Evolutionary conservation across 768 basidiomycete species (phyloP), one percentile per base, ranked within the genome.

Genomic region (Termitomyces sp.): DNA sequence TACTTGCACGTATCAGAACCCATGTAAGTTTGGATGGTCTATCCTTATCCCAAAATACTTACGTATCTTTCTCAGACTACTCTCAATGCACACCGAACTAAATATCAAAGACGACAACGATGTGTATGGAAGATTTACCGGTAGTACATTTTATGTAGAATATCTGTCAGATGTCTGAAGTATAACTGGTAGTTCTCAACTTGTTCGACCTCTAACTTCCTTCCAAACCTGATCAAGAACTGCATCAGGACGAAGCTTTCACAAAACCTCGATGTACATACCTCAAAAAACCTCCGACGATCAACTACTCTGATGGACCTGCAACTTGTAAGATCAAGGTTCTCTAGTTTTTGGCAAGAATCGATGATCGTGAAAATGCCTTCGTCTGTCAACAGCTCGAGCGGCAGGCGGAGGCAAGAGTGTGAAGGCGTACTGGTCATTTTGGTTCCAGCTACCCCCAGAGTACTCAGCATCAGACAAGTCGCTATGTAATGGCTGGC

Each of bases 261-360:
- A 47, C 5, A 12, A 38, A 31, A 27, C 10, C 1, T 37, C 11
- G 6, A 19, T 38, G 17, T 17, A 29, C 37, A 19, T 44, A 79
- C 87, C 74, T 89, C 84, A 62, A 90, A 90, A 62, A 90, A 84
- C 7, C 78, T 78, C 14, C 88, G 76, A 25, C 87, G 72, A 59
- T 87, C 84, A 0, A 74, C 73, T 5, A 88, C 76, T 6, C 64
- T 73, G 53, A 90, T 75, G 5, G 87, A 81, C 51, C 87, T 77
- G 59, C 87, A 90, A 57, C 85, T 82, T 4, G 85, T 89, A 44
- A 90, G 69, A 63, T 88, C 82, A 14, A 89, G 65, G n/a, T 72
- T 78, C 56, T 73, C 68, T 29, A 90, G 71, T 29, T 69, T 72
- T 2, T 72, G 59, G 61, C 88, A 90, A 0, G 74, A 75, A 61